Evolutionary conservation across 495 filamentous ascomycete species (phyloP), one percentile per base, ranked within the genome.

Genomic region (Rostrohypoxylon terebratum): DNA sequence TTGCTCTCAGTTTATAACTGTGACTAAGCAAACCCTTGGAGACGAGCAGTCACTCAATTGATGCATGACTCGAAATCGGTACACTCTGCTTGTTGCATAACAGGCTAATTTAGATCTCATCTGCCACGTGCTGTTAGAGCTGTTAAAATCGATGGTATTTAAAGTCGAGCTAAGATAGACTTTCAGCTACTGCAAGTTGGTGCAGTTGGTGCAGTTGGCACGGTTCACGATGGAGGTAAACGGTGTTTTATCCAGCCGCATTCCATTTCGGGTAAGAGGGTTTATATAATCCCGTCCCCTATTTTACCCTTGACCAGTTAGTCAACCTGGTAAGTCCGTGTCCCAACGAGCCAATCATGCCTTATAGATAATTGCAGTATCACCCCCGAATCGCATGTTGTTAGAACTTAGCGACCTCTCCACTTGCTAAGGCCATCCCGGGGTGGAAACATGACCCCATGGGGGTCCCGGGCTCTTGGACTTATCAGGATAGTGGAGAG

Each of bases 221-320:
- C 40, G 42, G 55, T 68, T 13, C 36, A 45, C 42, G 40, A 45
- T 45, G 16, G 36, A 36, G 13, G 1, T 25, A 9, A 16, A 11
- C 61, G 65, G 57, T 31, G n/a, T 25, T 65, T 66, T 69, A 28
- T 57, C 21, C 13, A 3, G 33, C 66, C 71, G 50, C 18, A 28
- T 66, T 53, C 71, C 20, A 53, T 11, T 59, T 69, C 21, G 7
- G 50, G 71, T 1, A 66, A 18, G 4, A 23, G 71, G 66, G 47
- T 14, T 61, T 63, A 69, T 73, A 69, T 73, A 66, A 66, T 47
- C 23, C 66, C 71, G 71, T 8, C n/a, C 23, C 10, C 62, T 10
- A 66, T 9, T 34, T 11, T 40, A 20, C 14, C 21, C 34, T 50
- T n/a, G 21, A 36, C 47, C 2, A 48, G 48, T 53, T 31, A 59